Evolutionary conservation across 257 asterid genomes (phyloP).

Genomic region (Anisodus acutangulus): DNA sequence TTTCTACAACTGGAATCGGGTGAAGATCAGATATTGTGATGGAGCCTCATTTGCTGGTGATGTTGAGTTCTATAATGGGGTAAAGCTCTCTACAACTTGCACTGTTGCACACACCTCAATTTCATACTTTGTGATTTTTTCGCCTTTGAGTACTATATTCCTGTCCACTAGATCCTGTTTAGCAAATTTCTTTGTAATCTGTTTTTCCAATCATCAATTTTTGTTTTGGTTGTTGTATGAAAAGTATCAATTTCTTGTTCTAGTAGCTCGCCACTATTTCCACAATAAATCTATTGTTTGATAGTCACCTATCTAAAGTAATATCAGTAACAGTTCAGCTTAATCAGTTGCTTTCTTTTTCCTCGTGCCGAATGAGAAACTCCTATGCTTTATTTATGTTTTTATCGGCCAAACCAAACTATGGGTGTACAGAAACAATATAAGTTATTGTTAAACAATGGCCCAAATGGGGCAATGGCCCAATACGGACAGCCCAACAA

Average conservation of each 20-base stretch:
- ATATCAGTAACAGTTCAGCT: background rate
- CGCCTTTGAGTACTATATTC: background rate
- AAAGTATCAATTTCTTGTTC: background rate
- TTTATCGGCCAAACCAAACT: background rate
- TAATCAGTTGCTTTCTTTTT: background rate
- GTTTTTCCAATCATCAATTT: background rate
- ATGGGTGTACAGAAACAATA: background rate
- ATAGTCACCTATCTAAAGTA: background rate
- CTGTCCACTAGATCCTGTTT: background rate
- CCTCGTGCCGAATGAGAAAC: background rate
- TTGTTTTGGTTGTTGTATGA: background rate
- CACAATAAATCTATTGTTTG: background rate
- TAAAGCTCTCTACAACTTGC: slow-evolving; percentile 33
- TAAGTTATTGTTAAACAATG: too few species aligned
- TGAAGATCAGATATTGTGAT: slow-evolving; percentile 90
- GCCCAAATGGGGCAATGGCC: too few species aligned
- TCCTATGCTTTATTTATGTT: background rate
- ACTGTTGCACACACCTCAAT: background rate
- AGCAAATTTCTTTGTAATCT: background rate
- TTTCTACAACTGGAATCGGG: slow-evolving; percentile 96
- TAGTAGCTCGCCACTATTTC: background rate
- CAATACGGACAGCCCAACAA: too few species aligned
- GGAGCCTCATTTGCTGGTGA: slow-evolving; percentile 98
- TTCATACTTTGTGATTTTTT: background rate
- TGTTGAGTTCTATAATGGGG: slow-evolving; percentile 65